Evolutionary conservation across 345 rosid genomes (phyloP).

Genomic region (Raphanus raphanistrum): DNA sequence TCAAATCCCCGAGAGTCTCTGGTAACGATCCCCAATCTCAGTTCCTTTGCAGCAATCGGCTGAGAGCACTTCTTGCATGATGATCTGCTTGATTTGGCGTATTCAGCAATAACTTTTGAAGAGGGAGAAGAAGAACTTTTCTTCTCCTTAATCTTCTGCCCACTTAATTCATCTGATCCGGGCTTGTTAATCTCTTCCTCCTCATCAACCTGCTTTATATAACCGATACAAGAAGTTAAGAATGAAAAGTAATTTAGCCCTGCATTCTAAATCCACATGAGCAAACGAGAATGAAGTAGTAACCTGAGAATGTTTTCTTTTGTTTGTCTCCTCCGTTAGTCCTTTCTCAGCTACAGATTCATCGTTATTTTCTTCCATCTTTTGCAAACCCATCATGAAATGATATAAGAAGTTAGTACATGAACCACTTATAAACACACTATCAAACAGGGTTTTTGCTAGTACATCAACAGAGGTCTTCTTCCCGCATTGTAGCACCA

Average conservation of each 20-base stretch:
- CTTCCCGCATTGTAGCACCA: slow-evolving; percentile 41
- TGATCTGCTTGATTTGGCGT: slow-evolving; percentile 83
- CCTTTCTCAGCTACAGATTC: slow-evolving; percentile 22
- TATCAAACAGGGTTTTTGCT: background rate
- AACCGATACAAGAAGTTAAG: slow-evolving; percentile 2
- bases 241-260: background rate
- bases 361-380: slow-evolving; percentile 32
- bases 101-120: slow-evolving; percentile 59
- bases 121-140: slow-evolving; percentile 18
- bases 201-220: slow-evolving; percentile 4
- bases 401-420: slow-evolving; percentile 10
- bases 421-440: background rate
- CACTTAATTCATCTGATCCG: slow-evolving; percentile 3
- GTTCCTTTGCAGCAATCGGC: slow-evolving; percentile 52
- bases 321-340: slow-evolving; percentile 28
- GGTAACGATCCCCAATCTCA: slow-evolving; percentile 61
- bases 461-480: slow-evolving; percentile 42
- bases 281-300: slow-evolving; percentile 20
- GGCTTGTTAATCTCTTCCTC: slow-evolving; percentile 1
- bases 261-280: background rate
- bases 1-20: slow-evolving; percentile 70
- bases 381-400: slow-evolving; percentile 23
- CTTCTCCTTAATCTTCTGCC: slow-evolving; percentile 21
- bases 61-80: slow-evolving; percentile 78
- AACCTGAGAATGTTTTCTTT: slow-evolving; percentile 38